Base-by-base conservation (phyloP, 768 basidiomycete species). In the Tubosaeta brunneosetosa region DNA sequence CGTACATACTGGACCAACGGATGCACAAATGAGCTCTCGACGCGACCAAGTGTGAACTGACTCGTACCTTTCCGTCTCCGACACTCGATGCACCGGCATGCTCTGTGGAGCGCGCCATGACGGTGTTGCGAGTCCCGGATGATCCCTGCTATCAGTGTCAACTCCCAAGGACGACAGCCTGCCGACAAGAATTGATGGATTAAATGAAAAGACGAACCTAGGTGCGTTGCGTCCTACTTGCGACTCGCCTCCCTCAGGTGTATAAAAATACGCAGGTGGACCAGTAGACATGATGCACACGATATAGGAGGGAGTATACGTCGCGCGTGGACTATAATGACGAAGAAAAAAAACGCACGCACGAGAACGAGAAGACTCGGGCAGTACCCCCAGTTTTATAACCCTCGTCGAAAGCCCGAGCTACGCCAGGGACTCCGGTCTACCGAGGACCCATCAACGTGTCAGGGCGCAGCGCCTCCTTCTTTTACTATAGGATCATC, bases 111-210 rank as follows among this genome's bases (percentile, higher is more conserved):
- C 11, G 9, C 47, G 41, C 57, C 54, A 59, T 38, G 44, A 37
- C 9, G 42, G 32, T 6, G 42, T 36, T 31, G 25, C 10, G 22
- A 25, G 25, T 14, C 17, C 56, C 7, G 27, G 32, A 14, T 10
- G 8, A n/a, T 45, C 60, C 47, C 61, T 61, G n/a, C 17, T 26
- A 29, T n/a, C 13, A n/a, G 33, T 13, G 51, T 59, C 42, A 59
- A 29, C n/a, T 9, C 3, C 26, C 6, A 22, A 3, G 11, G 4
- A 42, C 32, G 16, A 34, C 14, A 17, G 25, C 25, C 2, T 8
- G 9, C 9, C 16, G 37, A 33, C 43, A 16, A 46, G 12, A 16
- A 40, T n/a, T 13, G 42, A 14, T 19, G 42, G 6, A n/a, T 37
- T 7, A 42, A 29, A 8, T n/a, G 40, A 7, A 10, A 7, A 36